Evolutionary conservation across 129 eudicot genomes (phyloP).

Genomic region (Smallanthus sonchifolius): DNA sequence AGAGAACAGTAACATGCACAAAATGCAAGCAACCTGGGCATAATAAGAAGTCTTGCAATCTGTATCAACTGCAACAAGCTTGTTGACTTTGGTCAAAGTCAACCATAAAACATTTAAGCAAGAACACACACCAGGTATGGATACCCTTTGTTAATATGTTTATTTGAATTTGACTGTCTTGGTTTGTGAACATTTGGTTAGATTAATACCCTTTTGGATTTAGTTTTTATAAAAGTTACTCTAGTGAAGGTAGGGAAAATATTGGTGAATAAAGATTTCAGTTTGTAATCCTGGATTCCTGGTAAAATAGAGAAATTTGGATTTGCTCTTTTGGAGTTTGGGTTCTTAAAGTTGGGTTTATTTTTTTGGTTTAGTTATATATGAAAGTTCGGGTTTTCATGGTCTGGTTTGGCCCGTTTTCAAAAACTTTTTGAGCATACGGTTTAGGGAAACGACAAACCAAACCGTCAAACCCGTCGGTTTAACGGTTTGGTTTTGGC

Average conservation of each 20-base stretch:
- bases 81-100: constrained; percentile 31
- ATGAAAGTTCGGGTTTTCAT: neutral
- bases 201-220: constrained; percentile 15
- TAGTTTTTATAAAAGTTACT: neutral
- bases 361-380: neutral
- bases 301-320: neutral
- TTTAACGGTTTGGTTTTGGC: too few species aligned
- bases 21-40: constrained; percentile 78
- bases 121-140: constrained; percentile 14
- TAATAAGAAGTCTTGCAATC: constrained; percentile 66
- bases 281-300: constrained; percentile 2
- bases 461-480: too few species aligned
- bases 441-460: too few species aligned
- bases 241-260: constrained; percentile 6
- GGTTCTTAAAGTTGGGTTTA: neutral
- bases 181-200: constrained; percentile 22
- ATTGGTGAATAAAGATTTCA: constrained; percentile 15
- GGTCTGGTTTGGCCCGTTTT: too few species aligned
- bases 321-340: neutral
- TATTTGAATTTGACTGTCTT: constrained; percentile 17
- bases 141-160: constrained; percentile 2
- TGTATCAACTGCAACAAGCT: constrained; percentile 26
- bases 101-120: neutral
- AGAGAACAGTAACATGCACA: constrained; percentile 73
- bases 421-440: too few species aligned